Percentiles rank a stretch among this genome's conserved stretches.
Evolutionary conservation across 73 alveolate species (phyloP).

Genomic region (Stentor coeruleus): DNA sequence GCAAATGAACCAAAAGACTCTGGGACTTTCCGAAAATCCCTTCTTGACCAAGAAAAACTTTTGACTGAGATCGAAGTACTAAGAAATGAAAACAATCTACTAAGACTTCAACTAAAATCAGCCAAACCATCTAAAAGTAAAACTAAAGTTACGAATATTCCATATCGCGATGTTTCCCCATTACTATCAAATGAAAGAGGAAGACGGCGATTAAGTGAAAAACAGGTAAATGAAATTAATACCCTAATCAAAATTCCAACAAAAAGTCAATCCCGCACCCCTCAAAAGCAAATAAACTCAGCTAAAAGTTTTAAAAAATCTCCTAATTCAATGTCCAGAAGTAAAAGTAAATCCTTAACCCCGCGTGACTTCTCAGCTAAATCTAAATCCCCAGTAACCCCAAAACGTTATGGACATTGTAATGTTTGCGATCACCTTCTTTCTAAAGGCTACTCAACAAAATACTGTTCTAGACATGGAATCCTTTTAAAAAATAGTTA

Average conservation of each 20-base stretch:
- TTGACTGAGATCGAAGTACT: not conserved
- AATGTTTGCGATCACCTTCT: constrained; percentile 6
- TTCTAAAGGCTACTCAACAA: constrained; percentile 21
- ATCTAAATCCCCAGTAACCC: constrained; percentile 6
- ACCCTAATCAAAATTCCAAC: not conserved
- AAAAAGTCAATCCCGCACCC: not conserved
- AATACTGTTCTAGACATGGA: constrained; percentile 22
- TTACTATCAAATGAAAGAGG: not conserved
- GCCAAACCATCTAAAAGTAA: not conserved
- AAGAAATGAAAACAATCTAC: not conserved
- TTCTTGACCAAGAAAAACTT: not conserved
- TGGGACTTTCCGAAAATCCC: not conserved
- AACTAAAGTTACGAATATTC: not conserved
- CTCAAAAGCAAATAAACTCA: not conserved
- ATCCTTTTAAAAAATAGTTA: too few species aligned
- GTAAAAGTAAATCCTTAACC: not conserved
- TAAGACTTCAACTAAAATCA: not conserved
- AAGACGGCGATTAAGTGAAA: too few species aligned
- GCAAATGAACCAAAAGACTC: not conserved
- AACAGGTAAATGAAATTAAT: not conserved
- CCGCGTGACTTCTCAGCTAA: not conserved
- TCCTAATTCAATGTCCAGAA: not conserved
- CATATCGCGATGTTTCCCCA: not conserved
- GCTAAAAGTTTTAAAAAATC: not conserved
- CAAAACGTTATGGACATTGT: constrained; percentile 9